Evolutionary conservation across 495 filamentous ascomycete genomes (phyloP).

Genomic region (Cenococcum geophilum): DNA sequence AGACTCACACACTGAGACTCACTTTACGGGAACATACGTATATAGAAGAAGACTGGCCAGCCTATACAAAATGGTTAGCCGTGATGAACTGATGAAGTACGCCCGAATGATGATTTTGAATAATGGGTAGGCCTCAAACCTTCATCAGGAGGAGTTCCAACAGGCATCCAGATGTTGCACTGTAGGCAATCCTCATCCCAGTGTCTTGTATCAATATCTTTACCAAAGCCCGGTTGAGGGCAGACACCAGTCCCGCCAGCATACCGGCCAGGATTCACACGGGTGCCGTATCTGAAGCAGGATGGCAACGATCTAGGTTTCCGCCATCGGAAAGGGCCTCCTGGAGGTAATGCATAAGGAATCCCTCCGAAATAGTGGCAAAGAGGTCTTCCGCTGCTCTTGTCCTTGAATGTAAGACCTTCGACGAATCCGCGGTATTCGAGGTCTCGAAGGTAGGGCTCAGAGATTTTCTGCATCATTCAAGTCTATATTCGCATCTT

Average conservation of each 20-base stretch:
- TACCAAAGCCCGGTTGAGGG: conserved; percentile 35
- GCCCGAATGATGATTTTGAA: neutral
- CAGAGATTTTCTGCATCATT: conserved; percentile 13
- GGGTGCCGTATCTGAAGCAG: conserved; percentile 38
- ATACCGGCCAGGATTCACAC: conserved; percentile 35
- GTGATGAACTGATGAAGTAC: neutral
- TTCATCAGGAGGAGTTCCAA: conserved; percentile 24
- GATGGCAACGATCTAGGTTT: conserved; percentile 40
- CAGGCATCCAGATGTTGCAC: conserved; percentile 44
- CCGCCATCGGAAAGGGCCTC: conserved; percentile 41
- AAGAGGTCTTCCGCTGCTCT: conserved; percentile 19
- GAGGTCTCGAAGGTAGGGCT: conserved; percentile 28
- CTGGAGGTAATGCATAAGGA: conserved; percentile 45
- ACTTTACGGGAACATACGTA: conserved; percentile 27
- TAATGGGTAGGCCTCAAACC: conserved; percentile 16
- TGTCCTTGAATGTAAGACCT: conserved; percentile 27
- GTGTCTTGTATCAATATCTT: conserved; percentile 19
- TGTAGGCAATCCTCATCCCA: conserved; percentile 47
- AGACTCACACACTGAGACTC: neutral
- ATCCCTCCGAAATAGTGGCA: conserved; percentile 42
- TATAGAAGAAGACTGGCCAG: conserved; percentile 42
- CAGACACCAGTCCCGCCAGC: conserved; percentile 40
- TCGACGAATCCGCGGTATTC: conserved; percentile 29
- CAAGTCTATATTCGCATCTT: too few species aligned
- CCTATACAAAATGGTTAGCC: conserved; percentile 14